phyloP scores from a whole-genome alignment of 768 basidiomycete species.

The Lentinula edodes region DNA sequence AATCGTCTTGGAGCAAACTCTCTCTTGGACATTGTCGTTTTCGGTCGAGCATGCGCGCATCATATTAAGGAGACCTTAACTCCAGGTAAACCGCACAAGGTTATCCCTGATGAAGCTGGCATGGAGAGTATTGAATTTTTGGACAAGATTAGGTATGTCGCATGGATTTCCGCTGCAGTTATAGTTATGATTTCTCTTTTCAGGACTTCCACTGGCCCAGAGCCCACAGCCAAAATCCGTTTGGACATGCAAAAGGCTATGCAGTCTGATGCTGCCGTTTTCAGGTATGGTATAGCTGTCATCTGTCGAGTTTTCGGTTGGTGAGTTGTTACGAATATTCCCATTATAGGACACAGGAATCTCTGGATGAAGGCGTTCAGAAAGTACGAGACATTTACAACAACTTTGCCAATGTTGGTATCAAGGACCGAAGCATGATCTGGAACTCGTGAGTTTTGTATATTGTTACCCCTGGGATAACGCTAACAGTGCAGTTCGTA shows the following conservation, averaged over 20 bases:
- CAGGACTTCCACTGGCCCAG: slow-evolving; percentile 73
- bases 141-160: slow-evolving; percentile 69
- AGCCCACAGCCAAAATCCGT: slow-evolving; percentile 86
- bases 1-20: slow-evolving; percentile 99
- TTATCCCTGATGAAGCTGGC: slow-evolving; percentile 82
- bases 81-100: slow-evolving; percentile 88
- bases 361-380: slow-evolving; percentile 87
- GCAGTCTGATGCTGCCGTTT: slow-evolving; percentile 97
- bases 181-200: background rate
- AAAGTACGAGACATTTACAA: slow-evolving; percentile 85
- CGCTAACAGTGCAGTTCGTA: slow-evolving; percentile 21
- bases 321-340: background rate
- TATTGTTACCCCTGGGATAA: background rate
- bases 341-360: slow-evolving; percentile 66
- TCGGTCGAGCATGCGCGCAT: slow-evolving; percentile 98
- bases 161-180: background rate
- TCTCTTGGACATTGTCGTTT: slow-evolving; percentile 96
- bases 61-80: slow-evolving; percentile 91
- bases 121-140: slow-evolving; percentile 79
- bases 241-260: slow-evolving; percentile 98
- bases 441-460: slow-evolving; percentile 85
- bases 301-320: background rate
- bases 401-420: slow-evolving; percentile 85
- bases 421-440: slow-evolving; percentile 98
- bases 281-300: slow-evolving; percentile 50